These are phyloP conservation scores for Elaeagnus macrophylla DNA, from an alignment of 306 rosid species.

Conservation along the genomic window DNA sequence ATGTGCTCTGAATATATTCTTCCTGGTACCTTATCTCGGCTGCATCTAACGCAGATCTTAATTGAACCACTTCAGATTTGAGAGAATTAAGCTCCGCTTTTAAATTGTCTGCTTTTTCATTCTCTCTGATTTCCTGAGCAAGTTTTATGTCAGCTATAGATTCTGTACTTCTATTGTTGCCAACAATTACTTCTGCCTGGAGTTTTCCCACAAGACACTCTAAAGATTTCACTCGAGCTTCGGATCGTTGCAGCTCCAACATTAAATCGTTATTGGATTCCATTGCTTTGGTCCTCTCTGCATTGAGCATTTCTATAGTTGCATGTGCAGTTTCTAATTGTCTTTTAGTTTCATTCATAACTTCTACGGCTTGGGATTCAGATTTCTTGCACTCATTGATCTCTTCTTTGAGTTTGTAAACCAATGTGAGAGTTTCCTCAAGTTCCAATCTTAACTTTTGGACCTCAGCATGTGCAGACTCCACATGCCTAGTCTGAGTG, in stretches of 20 bases:
- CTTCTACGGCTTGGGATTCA: slow-evolving; percentile 50
- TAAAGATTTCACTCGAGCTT: slow-evolving; percentile 36
- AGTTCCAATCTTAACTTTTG: slow-evolving; percentile 52
- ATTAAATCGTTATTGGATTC: slow-evolving; percentile 39
- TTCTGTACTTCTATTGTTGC: slow-evolving; percentile 10
- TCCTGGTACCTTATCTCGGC: slow-evolving; percentile 69
- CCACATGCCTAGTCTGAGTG: slow-evolving; percentile 34
- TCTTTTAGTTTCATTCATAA: slow-evolving; percentile 43
- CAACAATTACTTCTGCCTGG: slow-evolving; percentile 17
- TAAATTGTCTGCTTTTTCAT: slow-evolving; percentile 13
- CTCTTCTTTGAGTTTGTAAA: slow-evolving; percentile 52
- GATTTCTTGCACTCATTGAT: slow-evolving; percentile 46
- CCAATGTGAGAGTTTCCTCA: slow-evolving; percentile 49
- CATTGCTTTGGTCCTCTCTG: slow-evolving; percentile 40
- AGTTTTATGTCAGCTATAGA: slow-evolving; percentile 8
- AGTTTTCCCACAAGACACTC: slow-evolving; percentile 50
- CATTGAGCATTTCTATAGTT: slow-evolving; percentile 44
- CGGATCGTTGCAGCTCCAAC: slow-evolving; percentile 51
- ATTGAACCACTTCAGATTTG: slow-evolving; percentile 43
- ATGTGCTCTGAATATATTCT: slow-evolving; percentile 60
- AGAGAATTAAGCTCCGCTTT: slow-evolving; percentile 39
- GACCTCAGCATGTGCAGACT: slow-evolving; percentile 44
- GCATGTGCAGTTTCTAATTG: slow-evolving; percentile 63
- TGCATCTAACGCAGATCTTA: slow-evolving; percentile 46
- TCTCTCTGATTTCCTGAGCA: no score